Conservation (phyloP, 208 protist species). For the Crithidia expoeki region DNA sequence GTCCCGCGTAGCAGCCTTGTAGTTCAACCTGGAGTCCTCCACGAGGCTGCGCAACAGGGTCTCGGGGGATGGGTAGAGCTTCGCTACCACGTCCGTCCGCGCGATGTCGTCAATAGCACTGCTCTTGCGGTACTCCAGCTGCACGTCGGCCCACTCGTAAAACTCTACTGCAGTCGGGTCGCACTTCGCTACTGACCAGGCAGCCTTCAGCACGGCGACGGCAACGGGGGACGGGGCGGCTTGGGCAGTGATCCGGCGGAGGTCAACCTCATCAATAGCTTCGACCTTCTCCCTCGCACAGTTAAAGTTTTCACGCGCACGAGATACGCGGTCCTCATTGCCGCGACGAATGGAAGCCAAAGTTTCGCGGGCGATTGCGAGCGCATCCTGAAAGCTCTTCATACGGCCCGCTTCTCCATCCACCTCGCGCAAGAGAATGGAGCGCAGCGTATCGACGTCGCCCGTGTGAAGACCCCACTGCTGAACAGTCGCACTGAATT, state of each 20-base stretch:
- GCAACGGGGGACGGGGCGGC: conserved; percentile 54
- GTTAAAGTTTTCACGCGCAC: conserved; percentile 44
- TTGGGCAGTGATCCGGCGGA: conserved; percentile 45
- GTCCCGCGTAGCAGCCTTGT: conserved; percentile 43
- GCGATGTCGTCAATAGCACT: conserved; percentile 39
- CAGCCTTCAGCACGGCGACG: conserved; percentile 64
- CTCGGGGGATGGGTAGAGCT: conserved; percentile 45
- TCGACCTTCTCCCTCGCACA: conserved; percentile 33
- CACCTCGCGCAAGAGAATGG: conserved; percentile 58
- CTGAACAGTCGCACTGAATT: conserved; percentile 47
- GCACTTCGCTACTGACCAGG: conserved; percentile 52
- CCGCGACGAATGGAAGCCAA: conserved; percentile 62
- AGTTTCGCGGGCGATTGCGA: conserved; percentile 47
- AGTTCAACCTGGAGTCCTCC: conserved; percentile 42
- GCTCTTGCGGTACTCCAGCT: conserved; percentile 57
- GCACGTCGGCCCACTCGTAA: conserved; percentile 67
- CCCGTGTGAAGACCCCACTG: conserved; percentile 66
- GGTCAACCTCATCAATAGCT: conserved; percentile 52
- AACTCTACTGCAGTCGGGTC: conserved; percentile 65
- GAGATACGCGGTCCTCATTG: conserved; percentile 68
- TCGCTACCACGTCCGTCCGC: conserved; percentile 52
- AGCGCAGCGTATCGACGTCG: conserved; percentile 43
- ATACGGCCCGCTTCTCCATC: conserved; percentile 49
- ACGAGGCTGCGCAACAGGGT: conserved; percentile 33
- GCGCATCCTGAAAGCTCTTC: conserved; percentile 57